phyloP scores from a whole-genome alignment of 192 early-diverging fungal species.

The Dimargaris cristalligena region DNA sequence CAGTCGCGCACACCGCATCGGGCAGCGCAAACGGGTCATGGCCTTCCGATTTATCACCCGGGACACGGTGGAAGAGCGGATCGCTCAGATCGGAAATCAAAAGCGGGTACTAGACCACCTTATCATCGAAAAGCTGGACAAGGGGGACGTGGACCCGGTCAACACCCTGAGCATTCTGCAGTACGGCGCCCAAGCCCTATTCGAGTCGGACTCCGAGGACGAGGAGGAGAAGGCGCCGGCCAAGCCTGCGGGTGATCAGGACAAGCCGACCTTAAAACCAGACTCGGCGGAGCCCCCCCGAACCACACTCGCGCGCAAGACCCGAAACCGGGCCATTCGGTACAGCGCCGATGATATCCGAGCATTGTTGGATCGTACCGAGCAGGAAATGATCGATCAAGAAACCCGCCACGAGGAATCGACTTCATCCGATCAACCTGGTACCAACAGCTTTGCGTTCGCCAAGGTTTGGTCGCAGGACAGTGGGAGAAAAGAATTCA shows the following conservation, averaged over 20 bases:
- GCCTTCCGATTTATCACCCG: slow-evolving; percentile 47
- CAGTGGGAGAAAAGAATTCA: slow-evolving; percentile 14
- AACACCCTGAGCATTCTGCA: slow-evolving; percentile 47
- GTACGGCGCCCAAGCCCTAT: slow-evolving; percentile 49
- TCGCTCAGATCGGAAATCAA: slow-evolving; percentile 52
- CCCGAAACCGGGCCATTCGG: background rate
- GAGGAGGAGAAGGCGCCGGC: slow-evolving; percentile 33
- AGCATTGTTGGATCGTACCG: background rate
- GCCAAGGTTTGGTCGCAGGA: slow-evolving; percentile 46
- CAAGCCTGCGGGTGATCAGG: slow-evolving; percentile 34
- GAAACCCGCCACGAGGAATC: background rate
- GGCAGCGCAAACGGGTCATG: slow-evolving; percentile 64
- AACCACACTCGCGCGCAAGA: slow-evolving; percentile 12
- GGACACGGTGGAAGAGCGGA: slow-evolving; percentile 27
- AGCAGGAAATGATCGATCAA: background rate
- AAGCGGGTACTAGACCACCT: slow-evolving; percentile 63
- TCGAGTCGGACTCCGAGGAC: slow-evolving; percentile 36
- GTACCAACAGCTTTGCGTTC: slow-evolving; percentile 30
- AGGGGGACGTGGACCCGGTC: slow-evolving; percentile 29
- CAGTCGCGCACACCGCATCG: slow-evolving; percentile 76
- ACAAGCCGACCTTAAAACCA: slow-evolving; percentile 19
- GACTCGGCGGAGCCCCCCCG: slow-evolving; percentile 17
- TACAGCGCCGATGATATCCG: background rate
- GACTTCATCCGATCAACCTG: background rate
- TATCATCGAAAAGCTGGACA: slow-evolving; percentile 54